Base-by-base conservation (phyloP, 2,329 filamentous ascomycete species). In the Trichophyton benhamiae region DNA sequence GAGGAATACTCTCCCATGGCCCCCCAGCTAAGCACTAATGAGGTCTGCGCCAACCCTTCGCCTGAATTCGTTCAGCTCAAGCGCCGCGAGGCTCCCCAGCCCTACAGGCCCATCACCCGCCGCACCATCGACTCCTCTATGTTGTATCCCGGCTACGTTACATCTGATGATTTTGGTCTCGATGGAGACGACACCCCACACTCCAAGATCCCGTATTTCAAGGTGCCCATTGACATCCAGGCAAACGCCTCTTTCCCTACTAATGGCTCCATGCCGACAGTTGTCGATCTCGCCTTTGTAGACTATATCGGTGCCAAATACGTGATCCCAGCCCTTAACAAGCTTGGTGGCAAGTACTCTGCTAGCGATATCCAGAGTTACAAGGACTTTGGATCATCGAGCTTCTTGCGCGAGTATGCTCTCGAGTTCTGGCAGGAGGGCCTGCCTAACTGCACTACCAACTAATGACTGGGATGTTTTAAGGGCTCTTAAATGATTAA, bases 111-210 rank as follows among this genome's bases (percentile, higher is more conserved):
- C 30, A 63, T 71, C 33, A 62, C 62, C 25, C 67, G 68, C 9
- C 70, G 70, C n/a, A 69, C 68, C 55, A 65, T 64, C 9, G 42
- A 64, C 8, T 13, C 33, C 20, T 30, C 58, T 6, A 58, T 60
- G 15, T 38, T 68, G 3, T 66, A 60, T 22, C 62, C 67, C 3
- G 71, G 71, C 4, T 72, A 72, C 60, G 65, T 65, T 15, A 73
- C 71, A 4, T 66, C 62, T 15, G 71, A 73, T 57, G 71, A 73
- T 63, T 70, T 73, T 59, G 71, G 71, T 22, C 64, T 20, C 15
- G 70, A 72, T 57, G 71, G 71, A 6, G 71, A 73, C 60, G 72
- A 73, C 57, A 72, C 69, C 30, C 62, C 66, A 4, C 71, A 73
- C 62, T 67, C 67, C 33, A 58, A 53, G 38, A 61, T 72, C 27